A percentile compares a stretch with the other conserved stretches of the same genome.
phyloP scores from a whole-genome alignment of 2,329 filamentous ascomycete genomes.

The Leptosphaerulina australis region DNA sequence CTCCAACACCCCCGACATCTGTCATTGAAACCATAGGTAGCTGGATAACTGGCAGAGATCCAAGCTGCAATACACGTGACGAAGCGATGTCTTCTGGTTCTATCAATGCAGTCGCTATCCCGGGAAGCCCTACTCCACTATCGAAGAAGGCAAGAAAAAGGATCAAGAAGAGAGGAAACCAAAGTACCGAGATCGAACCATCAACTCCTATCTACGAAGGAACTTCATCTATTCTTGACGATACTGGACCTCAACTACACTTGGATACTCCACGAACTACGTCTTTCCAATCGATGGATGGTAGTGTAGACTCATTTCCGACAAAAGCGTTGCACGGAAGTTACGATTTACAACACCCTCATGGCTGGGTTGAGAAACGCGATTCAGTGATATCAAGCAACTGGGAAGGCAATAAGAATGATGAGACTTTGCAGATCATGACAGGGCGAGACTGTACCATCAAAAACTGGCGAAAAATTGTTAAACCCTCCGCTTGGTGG shows the following conservation, averaged over 20 bases:
- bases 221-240: neutral
- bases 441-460: too few relatives aligned
- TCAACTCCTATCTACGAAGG: neutral
- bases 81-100: neutral
- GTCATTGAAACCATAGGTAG: neutral
- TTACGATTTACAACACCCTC: neutral
- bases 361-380: conserved; percentile 6
- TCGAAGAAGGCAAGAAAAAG: neutral
- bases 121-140: neutral
- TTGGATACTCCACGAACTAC: neutral
- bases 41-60: neutral
- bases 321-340: neutral
- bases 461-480: neutral
- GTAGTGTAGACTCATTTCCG: neutral
- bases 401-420: neutral
- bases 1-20: neutral
- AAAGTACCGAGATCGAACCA: neutral
- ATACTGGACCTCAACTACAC: neutral
- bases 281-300: neutral
- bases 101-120: neutral
- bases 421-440: neutral
- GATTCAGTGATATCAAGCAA: conserved; percentile 22
- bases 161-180: neutral
- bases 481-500: conserved; percentile 26
- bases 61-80: neutral